These are phyloP conservation scores for Hericium erinaceus DNA, from an alignment of 768 basidiomycete species.

Conservation along the genomic window DNA sequence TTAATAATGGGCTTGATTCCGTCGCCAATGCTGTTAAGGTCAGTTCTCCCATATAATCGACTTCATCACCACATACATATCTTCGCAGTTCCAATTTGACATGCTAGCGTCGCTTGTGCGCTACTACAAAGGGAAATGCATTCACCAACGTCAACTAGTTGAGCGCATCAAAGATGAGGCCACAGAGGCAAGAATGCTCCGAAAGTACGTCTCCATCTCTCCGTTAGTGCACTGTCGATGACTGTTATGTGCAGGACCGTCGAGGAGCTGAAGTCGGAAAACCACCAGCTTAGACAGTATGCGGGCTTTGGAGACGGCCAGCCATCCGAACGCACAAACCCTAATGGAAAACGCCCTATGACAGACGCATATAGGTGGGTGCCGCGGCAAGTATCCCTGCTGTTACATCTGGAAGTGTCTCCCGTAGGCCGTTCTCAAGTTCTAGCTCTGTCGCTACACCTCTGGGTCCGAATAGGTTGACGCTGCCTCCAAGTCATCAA, in stretches of 20 bases:
- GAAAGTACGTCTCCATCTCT: conserved; percentile 30
- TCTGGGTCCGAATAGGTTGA: conserved; percentile 54
- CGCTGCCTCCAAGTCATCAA: conserved; percentile 53
- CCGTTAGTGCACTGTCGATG: background rate
- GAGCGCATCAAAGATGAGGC: conserved; percentile 44
- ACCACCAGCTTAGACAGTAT: conserved; percentile 33
- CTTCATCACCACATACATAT: background rate
- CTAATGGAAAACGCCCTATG: conserved; percentile 61
- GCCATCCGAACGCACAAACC: conserved; percentile 34
- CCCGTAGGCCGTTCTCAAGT: conserved; percentile 28
- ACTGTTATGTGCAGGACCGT: conserved; percentile 31
- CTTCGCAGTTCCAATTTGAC: conserved; percentile 66
- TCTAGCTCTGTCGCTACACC: conserved; percentile 50
- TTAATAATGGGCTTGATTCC: conserved; percentile 52
- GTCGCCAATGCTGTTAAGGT: conserved; percentile 65
- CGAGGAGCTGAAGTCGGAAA: conserved; percentile 40
- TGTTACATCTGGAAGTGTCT: background rate
- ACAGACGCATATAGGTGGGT: conserved; percentile 34
- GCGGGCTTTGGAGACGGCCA: conserved; percentile 22
- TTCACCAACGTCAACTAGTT: conserved; percentile 44
- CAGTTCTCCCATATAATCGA: background rate
- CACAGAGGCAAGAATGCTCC: conserved; percentile 37
- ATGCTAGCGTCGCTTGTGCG: conserved; percentile 60
- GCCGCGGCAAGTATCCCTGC: background rate
- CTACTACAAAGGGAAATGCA: conserved; percentile 48